Conservation (phyloP, 1,139 yeast species). For the Scheffersomyces insectosa region DNA sequence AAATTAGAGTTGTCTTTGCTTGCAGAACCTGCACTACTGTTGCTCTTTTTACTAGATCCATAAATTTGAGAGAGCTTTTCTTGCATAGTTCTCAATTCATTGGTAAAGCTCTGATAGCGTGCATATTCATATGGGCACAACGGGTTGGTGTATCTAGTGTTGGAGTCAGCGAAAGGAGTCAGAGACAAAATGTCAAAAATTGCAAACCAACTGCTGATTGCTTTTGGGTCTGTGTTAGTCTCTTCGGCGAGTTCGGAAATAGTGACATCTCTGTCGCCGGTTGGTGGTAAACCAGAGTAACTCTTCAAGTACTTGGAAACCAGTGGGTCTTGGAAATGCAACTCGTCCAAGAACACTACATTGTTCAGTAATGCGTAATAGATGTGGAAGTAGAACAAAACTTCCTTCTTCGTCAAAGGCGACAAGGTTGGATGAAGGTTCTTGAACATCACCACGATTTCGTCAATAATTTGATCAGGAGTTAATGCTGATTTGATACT, state of each 20-base stretch:
- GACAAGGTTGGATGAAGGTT: conserved; percentile 19
- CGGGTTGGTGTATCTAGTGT: conserved; percentile 24
- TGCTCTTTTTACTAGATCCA: not conserved
- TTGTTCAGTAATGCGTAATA: conserved; percentile 34
- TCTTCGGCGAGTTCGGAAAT: conserved; percentile 1
- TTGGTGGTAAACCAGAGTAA: conserved; percentile 13
- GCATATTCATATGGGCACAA: conserved; percentile 35
- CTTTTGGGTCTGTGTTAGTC: conserved; percentile 7
- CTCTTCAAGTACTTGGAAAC: conserved; percentile 24
- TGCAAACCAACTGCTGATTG: conserved; percentile 33
- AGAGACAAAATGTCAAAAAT: conserved; percentile 30
- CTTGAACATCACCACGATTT: conserved; percentile 22
- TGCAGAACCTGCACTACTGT: not conserved
- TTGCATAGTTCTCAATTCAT: conserved; percentile 11
- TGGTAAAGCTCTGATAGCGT: conserved; percentile 11
- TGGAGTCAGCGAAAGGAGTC: conserved; percentile 30
- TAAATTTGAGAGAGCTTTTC: conserved; percentile 5
- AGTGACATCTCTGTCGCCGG: conserved; percentile 7
- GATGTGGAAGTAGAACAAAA: conserved; percentile 28
- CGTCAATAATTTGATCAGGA: conserved; percentile 22
- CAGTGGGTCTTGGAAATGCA: conserved; percentile 25
- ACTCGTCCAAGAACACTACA: conserved; percentile 30
- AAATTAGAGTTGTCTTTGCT: conserved; percentile 1
- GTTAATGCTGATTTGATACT: conserved; percentile 11
- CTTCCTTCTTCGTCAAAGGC: conserved; percentile 28